Percentiles rank a stretch among this genome's conserved stretches.
These are phyloP conservation scores for Trametes punicea DNA, from an alignment of 768 basidiomycete genomes.

Conservation along the genomic window DNA sequence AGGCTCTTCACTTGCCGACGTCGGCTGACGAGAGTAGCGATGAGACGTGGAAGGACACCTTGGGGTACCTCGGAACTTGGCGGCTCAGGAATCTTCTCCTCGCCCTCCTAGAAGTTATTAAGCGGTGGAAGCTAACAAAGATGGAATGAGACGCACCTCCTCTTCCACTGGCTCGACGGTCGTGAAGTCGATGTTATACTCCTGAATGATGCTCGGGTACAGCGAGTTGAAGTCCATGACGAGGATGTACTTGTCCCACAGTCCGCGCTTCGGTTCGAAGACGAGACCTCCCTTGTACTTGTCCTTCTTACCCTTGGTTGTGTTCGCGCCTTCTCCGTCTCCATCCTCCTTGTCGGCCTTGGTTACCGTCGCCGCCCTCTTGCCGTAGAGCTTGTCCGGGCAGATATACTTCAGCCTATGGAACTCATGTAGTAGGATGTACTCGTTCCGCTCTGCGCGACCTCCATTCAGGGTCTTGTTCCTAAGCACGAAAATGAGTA, in stretches of 20 bases:
- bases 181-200: conserved; percentile 99
- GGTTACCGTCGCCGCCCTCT: conserved; percentile 53
- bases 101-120: conserved; percentile 41
- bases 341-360: conserved; percentile 54
- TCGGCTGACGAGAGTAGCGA: conserved; percentile 91
- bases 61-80: conserved; percentile 67
- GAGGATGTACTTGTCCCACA: conserved; percentile 95
- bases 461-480: conserved; percentile 97
- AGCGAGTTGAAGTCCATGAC: conserved; percentile 99
- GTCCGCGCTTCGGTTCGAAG: conserved; percentile 90
- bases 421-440: conserved; percentile 97
- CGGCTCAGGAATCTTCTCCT: conserved; percentile 89
- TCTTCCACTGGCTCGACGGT: conserved; percentile 76
- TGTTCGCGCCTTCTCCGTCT: conserved; percentile 41
- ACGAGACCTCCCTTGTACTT: conserved; percentile 99
- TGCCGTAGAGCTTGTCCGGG: conserved; percentile 89
- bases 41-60: conserved; percentile 94
- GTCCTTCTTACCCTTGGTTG: conserved; percentile 71
- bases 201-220: conserved; percentile 98
- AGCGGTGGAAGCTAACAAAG: background rate
- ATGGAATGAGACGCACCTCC: conserved; percentile 36
- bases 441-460: conserved; percentile 98
- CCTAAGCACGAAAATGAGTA: conserved; percentile 43
- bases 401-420: conserved; percentile 94
- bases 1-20: conserved; percentile 87